Evolutionary conservation across 2,329 filamentous ascomycete species (phyloP).

Genomic region (Cucurbitaria berberidis): DNA sequence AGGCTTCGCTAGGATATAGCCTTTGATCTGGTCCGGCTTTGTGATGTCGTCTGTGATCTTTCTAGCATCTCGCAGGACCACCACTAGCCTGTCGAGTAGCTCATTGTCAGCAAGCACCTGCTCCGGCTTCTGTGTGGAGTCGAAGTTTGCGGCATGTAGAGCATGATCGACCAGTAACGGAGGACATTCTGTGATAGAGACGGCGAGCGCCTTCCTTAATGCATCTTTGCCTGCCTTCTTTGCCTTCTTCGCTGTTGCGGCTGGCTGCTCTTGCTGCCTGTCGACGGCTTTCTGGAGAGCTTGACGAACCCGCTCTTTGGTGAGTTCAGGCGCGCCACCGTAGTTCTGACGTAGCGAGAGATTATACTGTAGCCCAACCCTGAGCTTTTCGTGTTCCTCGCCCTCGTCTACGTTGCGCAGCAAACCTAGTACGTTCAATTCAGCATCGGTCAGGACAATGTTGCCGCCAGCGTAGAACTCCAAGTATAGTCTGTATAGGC

Average conservation of each 20-base stretch:
- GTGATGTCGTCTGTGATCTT: constrained; percentile 73
- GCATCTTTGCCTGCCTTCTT: constrained; percentile 76
- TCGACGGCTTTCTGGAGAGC: constrained; percentile 72
- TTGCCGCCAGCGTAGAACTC: constrained; percentile 98
- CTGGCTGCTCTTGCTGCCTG: constrained; percentile 59
- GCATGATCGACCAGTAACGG: constrained; percentile 88
- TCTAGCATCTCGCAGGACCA: constrained; percentile 72
- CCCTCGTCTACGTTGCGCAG: constrained; percentile 80
- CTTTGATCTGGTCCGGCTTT: constrained; percentile 68
- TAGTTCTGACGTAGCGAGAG: constrained; percentile 86
- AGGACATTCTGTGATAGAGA: constrained; percentile 86
- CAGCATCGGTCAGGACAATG: constrained; percentile 85
- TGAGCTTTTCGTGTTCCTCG: constrained; percentile 81
- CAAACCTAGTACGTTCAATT: constrained; percentile 81
- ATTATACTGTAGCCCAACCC: constrained; percentile 78
- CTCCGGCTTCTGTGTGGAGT: constrained; percentile 69
- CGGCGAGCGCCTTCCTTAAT: constrained; percentile 78
- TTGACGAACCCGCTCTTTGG: constrained; percentile 71
- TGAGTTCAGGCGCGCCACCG: constrained; percentile 74
- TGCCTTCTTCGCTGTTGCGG: constrained; percentile 67
- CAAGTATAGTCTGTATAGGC: constrained; percentile 82
- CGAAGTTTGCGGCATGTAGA: constrained; percentile 72
- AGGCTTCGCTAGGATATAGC: constrained; percentile 84
- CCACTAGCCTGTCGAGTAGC: constrained; percentile 70
- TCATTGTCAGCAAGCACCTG: constrained; percentile 71